Base-by-base conservation (phyloP, 768 basidiomycete genomes). In the Amanita pallidorosea region DNA sequence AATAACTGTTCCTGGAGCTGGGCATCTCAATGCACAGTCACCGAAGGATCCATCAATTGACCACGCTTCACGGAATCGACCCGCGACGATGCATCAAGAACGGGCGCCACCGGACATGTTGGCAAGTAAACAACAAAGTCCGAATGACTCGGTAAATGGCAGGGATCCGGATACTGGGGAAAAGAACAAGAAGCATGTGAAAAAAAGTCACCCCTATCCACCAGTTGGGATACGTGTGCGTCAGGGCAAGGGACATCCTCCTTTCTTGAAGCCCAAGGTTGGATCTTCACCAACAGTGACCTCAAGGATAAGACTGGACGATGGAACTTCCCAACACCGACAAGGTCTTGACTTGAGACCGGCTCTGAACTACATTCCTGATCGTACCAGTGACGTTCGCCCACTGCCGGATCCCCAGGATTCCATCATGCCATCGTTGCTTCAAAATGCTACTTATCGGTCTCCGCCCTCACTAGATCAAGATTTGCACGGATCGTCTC, bases 151-250 rank as follows among this genome's bases (percentile, higher is more conserved):
- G 12, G 2, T 18, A 12, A 52, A n/a, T 25, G 36, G 15, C 11
- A 53, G 45, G 27, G n/a, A 44, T 47, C n/a, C 52, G 40, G 57
- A 53, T 54, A 57, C 51, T 42, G 53, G 52, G 46, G 63, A 60
- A 40, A 60, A 59, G 45, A 72, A 70, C 53, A 70, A 69, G 46
- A 74, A 71, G 49, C 64, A 70, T 34, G 54, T 62, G 47, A 75
- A 74, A 65, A 76, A 71, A 55, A 18, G 35, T 2, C 58, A 59
- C 45, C 55, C 56, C 11, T 71, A 74, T 42, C 75, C 76, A 13
- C 52, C 69, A 20, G 61, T 73, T 8, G 76, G 77, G 34, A 66
- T 76, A 40, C 76, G 78, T 13, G 63, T 73, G 8, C 69, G 76
- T 12, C 60, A 68, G 25, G 67, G 65, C 40, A 70, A 70, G 53